Conservation (phyloP, 78 protist genomes). For the Andalucia godoyi region DNA sequence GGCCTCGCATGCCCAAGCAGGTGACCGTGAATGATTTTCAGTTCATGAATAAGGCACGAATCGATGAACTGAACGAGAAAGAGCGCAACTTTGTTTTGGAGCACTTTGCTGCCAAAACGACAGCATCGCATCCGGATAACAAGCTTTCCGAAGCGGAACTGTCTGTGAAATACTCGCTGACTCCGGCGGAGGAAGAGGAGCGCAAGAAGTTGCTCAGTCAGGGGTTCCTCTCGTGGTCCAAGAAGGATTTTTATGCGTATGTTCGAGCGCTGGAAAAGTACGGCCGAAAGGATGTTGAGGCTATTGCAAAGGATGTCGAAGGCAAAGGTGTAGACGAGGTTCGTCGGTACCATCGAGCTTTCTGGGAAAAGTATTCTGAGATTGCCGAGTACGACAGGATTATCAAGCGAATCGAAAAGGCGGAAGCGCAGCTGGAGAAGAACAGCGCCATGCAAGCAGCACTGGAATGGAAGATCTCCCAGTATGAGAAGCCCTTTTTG, state of each 20-base stretch:
- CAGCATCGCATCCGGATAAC: not conserved
- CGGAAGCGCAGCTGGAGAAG: slow-evolving; percentile 29
- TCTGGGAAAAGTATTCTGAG: slow-evolving; percentile 30
- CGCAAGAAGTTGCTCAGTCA: not conserved
- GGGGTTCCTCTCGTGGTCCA: slow-evolving; percentile 50
- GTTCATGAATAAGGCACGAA: slow-evolving; percentile 4
- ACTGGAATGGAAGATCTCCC: slow-evolving; percentile 18
- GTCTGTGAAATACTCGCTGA: slow-evolving; percentile 4
- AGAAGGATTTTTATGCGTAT: slow-evolving; percentile 33
- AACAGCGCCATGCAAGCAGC: slow-evolving; percentile 11
- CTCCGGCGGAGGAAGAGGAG: not conserved
- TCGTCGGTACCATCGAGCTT: slow-evolving; percentile 23
- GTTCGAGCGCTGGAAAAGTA: slow-evolving; percentile 41
- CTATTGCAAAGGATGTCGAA: slow-evolving; percentile 31
- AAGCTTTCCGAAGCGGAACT: not conserved
- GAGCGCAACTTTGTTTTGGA: not conserved
- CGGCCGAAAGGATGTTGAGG: slow-evolving; percentile 33
- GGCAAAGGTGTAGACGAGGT: slow-evolving; percentile 46
- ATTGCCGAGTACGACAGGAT: slow-evolving; percentile 39
- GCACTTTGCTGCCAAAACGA: not conserved
- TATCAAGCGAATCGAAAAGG: slow-evolving; percentile 33
- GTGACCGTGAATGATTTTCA: not conserved
- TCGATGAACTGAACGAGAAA: slow-evolving; percentile 13
- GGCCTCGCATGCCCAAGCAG: not conserved
- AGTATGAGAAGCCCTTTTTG: slow-evolving; percentile 30